Evolutionary conservation across 2,329 filamentous ascomycete species (phyloP).

Genomic region (Ceratocystis lukuohia): DNA sequence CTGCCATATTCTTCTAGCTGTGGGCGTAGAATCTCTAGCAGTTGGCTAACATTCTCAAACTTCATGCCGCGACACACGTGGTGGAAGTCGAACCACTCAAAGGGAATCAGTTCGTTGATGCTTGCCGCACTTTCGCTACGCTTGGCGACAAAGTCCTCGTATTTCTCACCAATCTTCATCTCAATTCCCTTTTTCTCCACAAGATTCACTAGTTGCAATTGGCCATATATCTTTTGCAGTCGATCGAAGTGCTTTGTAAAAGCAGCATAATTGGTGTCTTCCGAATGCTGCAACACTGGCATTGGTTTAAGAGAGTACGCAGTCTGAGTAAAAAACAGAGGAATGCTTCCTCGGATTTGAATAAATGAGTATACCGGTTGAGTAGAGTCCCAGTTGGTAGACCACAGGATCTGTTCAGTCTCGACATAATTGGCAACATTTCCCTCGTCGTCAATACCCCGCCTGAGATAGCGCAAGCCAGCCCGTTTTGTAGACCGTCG

Average conservation of each 20-base stretch:
- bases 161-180: slow-evolving; percentile 62
- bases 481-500: slow-evolving; percentile 74
- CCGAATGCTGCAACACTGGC: slow-evolving; percentile 68
- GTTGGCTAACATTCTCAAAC: slow-evolving; percentile 80
- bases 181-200: slow-evolving; percentile 84
- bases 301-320: slow-evolving; percentile 86
- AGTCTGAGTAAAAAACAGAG: slow-evolving; percentile 87
- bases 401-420: slow-evolving; percentile 83
- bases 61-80: slow-evolving; percentile 88
- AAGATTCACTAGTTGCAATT: slow-evolving; percentile 66
- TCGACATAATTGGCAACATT: slow-evolving; percentile 83
- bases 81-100: slow-evolving; percentile 98
- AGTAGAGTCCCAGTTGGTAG: slow-evolving; percentile 40
- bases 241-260: slow-evolving; percentile 67
- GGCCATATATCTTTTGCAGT: slow-evolving; percentile 56
- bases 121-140: slow-evolving; percentile 44
- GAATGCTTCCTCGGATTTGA: slow-evolving; percentile 82
- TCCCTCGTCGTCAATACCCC: slow-evolving; percentile 82
- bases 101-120: slow-evolving; percentile 30
- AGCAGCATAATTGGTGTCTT: slow-evolving; percentile 62
- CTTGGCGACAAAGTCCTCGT: slow-evolving; percentile 51
- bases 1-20: slow-evolving; percentile 60
- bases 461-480: slow-evolving; percentile 76
- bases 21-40: slow-evolving; percentile 56
- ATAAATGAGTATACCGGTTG: slow-evolving; percentile 66